These are phyloP conservation scores for Tephrocybe sp. DNA, from an alignment of 768 basidiomycete genomes.

Conservation along the genomic window DNA sequence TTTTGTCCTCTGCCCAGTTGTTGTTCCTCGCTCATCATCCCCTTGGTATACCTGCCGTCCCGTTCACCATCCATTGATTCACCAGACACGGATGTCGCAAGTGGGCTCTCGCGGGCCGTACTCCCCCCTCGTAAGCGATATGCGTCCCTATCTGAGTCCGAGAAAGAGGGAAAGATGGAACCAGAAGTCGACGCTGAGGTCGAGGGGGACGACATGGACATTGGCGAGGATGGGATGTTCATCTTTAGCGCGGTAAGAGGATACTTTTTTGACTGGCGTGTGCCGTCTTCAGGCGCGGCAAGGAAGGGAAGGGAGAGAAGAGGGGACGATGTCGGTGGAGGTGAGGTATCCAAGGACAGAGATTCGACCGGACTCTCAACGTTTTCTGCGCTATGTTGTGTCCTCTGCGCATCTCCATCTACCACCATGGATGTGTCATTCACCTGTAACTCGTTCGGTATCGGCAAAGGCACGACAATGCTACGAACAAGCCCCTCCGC, in stretches of 20 bases:
- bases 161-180: slow-evolving; percentile 13
- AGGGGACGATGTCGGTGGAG: background rate
- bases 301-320: background rate
- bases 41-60: background rate
- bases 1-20: background rate
- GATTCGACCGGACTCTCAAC: slow-evolving; percentile 21
- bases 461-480: slow-evolving; percentile 18
- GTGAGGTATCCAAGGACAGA: background rate
- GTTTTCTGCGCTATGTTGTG: slow-evolving; percentile 48
- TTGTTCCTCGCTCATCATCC: slow-evolving; percentile 1
- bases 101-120: slow-evolving; percentile 2
- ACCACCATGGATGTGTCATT: background rate
- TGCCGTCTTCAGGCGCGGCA: background rate
- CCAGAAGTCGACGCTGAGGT: slow-evolving; percentile 3
- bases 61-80: slow-evolving; percentile 2
- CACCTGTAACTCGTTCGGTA: slow-evolving; percentile 24
- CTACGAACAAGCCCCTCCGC: slow-evolving; percentile 23
- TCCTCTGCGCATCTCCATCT: slow-evolving; percentile 16
- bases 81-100: slow-evolving; percentile 15
- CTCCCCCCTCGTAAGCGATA: background rate
- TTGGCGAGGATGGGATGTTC: background rate
- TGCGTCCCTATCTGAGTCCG: slow-evolving; percentile 13
- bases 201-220: background rate
- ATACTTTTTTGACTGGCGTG: background rate
- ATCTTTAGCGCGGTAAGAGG: background rate